phyloP scores from a whole-genome alignment of 1,284 basidiomycete genomes.

The Austropuccinia psidii region DNA sequence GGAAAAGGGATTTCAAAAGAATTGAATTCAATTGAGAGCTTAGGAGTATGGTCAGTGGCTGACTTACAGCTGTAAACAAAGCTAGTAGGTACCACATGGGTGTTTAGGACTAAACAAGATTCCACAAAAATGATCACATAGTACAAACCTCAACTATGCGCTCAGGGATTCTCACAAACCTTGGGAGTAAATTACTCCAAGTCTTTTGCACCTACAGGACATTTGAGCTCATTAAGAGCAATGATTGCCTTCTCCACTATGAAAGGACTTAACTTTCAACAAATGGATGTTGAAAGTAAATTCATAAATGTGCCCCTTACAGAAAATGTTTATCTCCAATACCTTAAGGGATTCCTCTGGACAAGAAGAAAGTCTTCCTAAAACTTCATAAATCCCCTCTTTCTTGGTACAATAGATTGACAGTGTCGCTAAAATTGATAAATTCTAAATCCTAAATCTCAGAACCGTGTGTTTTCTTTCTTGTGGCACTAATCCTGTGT shows the following conservation, averaged over 20 bases:
- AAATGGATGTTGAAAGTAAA: not conserved
- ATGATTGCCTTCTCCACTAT: not conserved
- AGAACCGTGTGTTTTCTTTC: not conserved
- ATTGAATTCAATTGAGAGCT: too few species aligned
- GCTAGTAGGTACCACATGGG: too few species aligned
- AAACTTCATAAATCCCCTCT: not conserved
- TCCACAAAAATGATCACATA: not conserved
- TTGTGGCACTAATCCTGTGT: too few species aligned
- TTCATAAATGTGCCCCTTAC: not conserved
- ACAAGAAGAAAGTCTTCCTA: too few species aligned
- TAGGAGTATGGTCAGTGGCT: too few species aligned
- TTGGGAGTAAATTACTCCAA: not conserved
- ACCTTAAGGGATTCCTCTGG: not conserved
- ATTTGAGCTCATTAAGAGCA: not conserved
- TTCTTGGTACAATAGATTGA: not conserved
- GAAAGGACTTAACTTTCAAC: not conserved
- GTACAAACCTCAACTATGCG: not conserved
- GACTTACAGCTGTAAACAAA: too few species aligned
- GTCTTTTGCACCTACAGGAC: not conserved
- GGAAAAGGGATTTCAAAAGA: too few species aligned
- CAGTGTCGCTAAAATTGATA: not conserved
- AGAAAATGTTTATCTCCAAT: not conserved
- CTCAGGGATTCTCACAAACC: not conserved
- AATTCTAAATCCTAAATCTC: not conserved
- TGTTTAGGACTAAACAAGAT: not conserved